Base-by-base conservation (phyloP, 1,139 yeast genomes). In the Debaryomyces psychrophilus region DNA sequence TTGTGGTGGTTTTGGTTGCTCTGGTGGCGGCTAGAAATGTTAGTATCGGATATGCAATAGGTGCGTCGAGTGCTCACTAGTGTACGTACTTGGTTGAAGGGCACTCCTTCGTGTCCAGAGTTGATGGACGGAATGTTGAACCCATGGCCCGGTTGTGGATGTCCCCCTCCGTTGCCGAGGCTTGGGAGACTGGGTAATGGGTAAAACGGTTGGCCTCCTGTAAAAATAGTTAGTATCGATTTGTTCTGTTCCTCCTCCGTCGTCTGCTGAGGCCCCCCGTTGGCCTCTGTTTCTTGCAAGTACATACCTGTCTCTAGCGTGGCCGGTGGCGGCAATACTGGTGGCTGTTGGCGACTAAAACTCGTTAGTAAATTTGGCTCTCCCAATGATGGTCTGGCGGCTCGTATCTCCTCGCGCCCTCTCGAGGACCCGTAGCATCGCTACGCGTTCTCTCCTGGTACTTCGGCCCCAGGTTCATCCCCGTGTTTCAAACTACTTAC, bases 251-350 rank as follows among this genome's bases (percentile, higher is more conserved):
- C n/a, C 12, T 7, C 17, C 12, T 17, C 33, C 12, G 22, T 18
- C 15, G 31, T 1, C 35, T 9, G 8, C 34, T 8, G 12, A 28
- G 8, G n/a, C 37, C 43, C 34, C n/a, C 38, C 5, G n/a, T 31
- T 9, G 37, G 33, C 4, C 33, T n/a, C 20, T 20, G 5, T 20
- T 5, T 20, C 8, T 11, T 7, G 11, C 7, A 18, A 33, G 41
- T 54, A 72, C 73, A 57, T 70, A 67, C 79, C 79, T 49, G 79
- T 65, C 55, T 77, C 81, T 55, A 77, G 68, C 35, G 79, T 71
- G 14, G 81, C 79, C 8, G 83, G 82, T 8, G 83, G 83, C 1
- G 83, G 83, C 51, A 79, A 73, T 28, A 78, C 80, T 7, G 83
- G 81, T 11, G 81, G 79, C 48, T 71, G 74, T 59, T 66, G 80